These are phyloP conservation scores for Ogataea pignaliae DNA, from an alignment of 805 yeast species.

Conservation along the genomic window DNA sequence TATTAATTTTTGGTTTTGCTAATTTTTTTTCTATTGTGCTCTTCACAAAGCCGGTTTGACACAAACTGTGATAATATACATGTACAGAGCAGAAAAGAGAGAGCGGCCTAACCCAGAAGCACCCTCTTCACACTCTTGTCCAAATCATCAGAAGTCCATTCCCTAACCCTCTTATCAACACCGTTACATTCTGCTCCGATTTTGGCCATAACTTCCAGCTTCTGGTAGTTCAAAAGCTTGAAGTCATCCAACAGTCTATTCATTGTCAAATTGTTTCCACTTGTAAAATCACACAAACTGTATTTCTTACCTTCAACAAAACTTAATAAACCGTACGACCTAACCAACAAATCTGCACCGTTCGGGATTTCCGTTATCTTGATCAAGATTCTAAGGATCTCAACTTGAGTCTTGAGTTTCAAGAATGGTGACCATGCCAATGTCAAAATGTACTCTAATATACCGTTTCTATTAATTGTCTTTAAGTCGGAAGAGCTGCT, in stretches of 20 bases:
- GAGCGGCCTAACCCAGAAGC: conserved; percentile 2
- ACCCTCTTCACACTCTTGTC: conserved; percentile 42
- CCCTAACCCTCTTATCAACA: conserved; percentile 49
- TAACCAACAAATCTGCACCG: conserved; percentile 54
- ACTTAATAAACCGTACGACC: conserved; percentile 49
- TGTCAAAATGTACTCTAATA: conserved; percentile 65
- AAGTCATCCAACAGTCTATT: conserved; percentile 24
- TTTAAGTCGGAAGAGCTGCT: conserved; percentile 47
- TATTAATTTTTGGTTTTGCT: neutral
- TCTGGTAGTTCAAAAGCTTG: conserved; percentile 38
- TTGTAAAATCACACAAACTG: neutral
- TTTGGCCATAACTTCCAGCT: conserved; percentile 42
- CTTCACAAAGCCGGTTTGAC: too few species aligned
- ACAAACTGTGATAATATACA: too few species aligned
- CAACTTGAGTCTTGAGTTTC: conserved; percentile 34
- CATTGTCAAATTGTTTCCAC: conserved; percentile 10
- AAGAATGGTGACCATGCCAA: conserved; percentile 49
- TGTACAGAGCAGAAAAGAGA: too few species aligned
- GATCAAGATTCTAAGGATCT: conserved; percentile 39
- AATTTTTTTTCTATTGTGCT: too few species aligned
- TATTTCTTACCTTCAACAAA: conserved; percentile 31
- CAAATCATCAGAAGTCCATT: conserved; percentile 58
- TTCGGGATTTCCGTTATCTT: conserved; percentile 48
- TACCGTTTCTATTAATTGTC: conserved; percentile 46
- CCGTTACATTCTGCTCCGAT: conserved; percentile 32